Percentiles rank a stretch among this genome's conserved stretches.
These are phyloP conservation scores for Juglanconis sp. DNA, from an alignment of 2,329 filamentous ascomycete genomes.

Conservation along the genomic window DNA sequence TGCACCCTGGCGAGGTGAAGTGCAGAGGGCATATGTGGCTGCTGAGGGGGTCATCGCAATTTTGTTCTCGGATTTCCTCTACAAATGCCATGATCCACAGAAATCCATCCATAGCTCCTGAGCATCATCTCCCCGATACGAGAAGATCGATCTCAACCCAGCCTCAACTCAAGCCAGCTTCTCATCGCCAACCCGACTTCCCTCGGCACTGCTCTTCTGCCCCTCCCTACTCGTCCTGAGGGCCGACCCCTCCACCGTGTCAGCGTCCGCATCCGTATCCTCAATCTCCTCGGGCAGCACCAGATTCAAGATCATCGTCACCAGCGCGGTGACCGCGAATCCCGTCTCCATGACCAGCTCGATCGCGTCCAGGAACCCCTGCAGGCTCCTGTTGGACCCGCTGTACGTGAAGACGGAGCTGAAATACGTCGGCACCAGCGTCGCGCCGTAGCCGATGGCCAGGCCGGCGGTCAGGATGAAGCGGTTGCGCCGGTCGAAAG, in stretches of 20 bases:
- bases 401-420: slow-evolving; percentile 68
- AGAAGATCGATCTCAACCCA: neutral
- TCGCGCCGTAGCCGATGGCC: slow-evolving; percentile 69
- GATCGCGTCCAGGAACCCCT: slow-evolving; percentile 74
- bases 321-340: slow-evolving; percentile 70
- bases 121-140: too few species aligned
- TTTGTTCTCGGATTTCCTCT: too few species aligned
- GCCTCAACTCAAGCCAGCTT: neutral
- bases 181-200: neutral
- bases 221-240: neutral
- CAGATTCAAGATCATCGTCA: slow-evolving; percentile 72
- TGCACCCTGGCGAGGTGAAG: too few species aligned
- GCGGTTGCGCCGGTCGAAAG: slow-evolving; percentile 75
- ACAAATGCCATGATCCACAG: too few species aligned
- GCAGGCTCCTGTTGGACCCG: slow-evolving; percentile 63
- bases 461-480: slow-evolving; percentile 78
- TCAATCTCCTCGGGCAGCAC: slow-evolving; percentile 72
- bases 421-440: slow-evolving; percentile 66
- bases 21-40: too few species aligned
- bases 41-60: too few species aligned
- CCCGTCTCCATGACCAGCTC: slow-evolving; percentile 71
- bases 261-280: slow-evolving; percentile 49
- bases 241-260: neutral
- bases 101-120: too few species aligned
- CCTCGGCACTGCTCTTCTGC: neutral